phyloP scores from a whole-genome alignment of 2,329 filamentous ascomycete species.

The Sporothrix mexicana region DNA sequence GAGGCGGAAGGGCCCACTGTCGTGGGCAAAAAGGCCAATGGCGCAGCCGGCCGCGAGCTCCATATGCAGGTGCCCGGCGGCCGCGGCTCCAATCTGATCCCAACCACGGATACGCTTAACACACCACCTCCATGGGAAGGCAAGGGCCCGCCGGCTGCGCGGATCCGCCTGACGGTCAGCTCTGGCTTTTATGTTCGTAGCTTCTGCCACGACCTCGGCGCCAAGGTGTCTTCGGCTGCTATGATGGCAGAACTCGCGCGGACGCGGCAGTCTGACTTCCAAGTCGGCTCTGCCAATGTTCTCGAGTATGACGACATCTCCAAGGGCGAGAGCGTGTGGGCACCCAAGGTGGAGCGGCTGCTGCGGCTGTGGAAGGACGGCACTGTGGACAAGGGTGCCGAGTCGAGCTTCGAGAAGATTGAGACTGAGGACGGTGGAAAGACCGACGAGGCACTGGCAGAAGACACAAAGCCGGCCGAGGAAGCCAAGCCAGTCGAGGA shows the following conservation, averaged over 20 bases:
- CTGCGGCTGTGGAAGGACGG: conserved; percentile 48
- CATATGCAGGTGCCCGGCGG: conserved; percentile 44
- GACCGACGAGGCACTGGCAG: not conserved
- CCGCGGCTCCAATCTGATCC: conserved; percentile 61
- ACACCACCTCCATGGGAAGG: conserved; percentile 63
- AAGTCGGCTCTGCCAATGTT: conserved; percentile 71
- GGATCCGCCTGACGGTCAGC: conserved; percentile 87
- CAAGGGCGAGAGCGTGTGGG: conserved; percentile 82
- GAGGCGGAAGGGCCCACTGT: not conserved
- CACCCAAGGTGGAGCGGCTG: conserved; percentile 69
- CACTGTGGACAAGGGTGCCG: conserved; percentile 29
- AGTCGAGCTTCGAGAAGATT: conserved; percentile 8
- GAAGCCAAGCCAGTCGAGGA: not conserved
- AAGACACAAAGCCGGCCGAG: not conserved
- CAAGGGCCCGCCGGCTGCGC: conserved; percentile 75
- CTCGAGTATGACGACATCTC: conserved; percentile 78
- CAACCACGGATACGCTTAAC: conserved; percentile 50
- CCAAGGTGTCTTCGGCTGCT: conserved; percentile 78
- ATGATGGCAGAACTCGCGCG: conserved; percentile 86
- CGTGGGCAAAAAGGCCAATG: not conserved
- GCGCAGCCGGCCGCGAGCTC: not conserved
- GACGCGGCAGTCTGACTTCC: conserved; percentile 80
- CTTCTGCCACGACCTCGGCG: conserved; percentile 88
- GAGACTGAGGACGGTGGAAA: not conserved
- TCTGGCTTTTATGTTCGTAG: conserved; percentile 97